Base-by-base conservation (phyloP, 306 rosid genomes). In the Vigna nakashimae region DNA sequence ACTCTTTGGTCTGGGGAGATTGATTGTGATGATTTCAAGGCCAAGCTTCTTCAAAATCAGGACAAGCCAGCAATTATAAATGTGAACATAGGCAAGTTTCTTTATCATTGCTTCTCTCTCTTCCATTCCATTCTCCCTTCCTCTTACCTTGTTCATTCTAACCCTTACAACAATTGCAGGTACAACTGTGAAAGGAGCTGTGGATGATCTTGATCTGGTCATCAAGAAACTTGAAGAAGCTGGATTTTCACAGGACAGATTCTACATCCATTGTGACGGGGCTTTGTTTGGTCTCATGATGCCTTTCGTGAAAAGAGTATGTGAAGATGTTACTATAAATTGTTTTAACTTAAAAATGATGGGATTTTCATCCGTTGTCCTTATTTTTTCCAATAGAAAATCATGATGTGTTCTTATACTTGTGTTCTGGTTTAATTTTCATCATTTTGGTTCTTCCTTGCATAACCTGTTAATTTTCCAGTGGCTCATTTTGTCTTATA, bases 271-370 rank as follows among this genome's bases (percentile, higher is more conserved):
- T 51, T 81, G 84, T 71, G 89, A 88, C 15, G 89, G 91, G 58
- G 87, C 91, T 59, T 76, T 88, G 78, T 88, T 88, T 88, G 91
- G 91, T 74, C 91, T 88, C 77, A 85, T 88, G 91, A 88, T 88
- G 91, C 91, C 89, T 71, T 88, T 88, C 10, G 89, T 88, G 74
- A 88, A 88, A 78, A 76, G 49, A 32, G 89, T 83, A 79, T 83
- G 91, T 80, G 42, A 42, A 46, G 53, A 42, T 73, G 40, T 69
- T 64, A 48, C 53, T 26, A 9, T 13, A 15, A 65, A 51, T 51
- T 32, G 46, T 66, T 9, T 34, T 65, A 40, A 49, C 51, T 17
- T 62, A 14, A 32, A 62, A 63, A n/a, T 8, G 40, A 18, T 22
- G 42, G 60, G 69, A 49, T 64, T 53, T 80, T 46, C 28, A 72